Percentiles rank a stretch among this genome's conserved stretches.
Conservation (phyloP, 495 filamentous ascomycete species). For the Cryomyces antarcticus region DNA sequence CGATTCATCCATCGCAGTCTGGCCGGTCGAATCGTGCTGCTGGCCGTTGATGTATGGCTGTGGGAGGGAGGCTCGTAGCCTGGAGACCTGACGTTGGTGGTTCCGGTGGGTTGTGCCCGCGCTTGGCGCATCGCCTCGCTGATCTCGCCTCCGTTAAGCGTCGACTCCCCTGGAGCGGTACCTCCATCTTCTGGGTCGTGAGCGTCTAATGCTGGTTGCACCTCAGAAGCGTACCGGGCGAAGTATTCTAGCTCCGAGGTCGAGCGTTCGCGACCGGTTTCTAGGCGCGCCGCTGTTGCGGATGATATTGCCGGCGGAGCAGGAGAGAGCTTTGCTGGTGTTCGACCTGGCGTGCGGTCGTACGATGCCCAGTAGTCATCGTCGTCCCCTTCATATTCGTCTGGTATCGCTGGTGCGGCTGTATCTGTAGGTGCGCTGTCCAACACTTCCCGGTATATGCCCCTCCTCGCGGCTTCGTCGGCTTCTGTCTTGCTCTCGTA, state of each 20-base stretch:
- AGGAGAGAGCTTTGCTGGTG: constrained; percentile 48
- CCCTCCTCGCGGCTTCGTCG: constrained; percentile 23
- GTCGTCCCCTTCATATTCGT: constrained; percentile 45
- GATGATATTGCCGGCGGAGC: constrained; percentile 24
- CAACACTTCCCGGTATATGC: not conserved
- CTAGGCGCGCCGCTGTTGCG: constrained; percentile 15
- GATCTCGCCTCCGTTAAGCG: constrained; percentile 27
- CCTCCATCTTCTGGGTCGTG: constrained; percentile 41
- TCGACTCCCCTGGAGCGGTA: constrained; percentile 27
- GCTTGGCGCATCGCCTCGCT: not conserved
- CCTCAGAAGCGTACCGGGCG: constrained; percentile 55
- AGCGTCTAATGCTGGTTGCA: constrained; percentile 80
- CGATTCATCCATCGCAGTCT: not conserved
- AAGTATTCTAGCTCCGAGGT: constrained; percentile 58
- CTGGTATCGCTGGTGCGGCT: not conserved
- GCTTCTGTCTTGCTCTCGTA: constrained; percentile 31
- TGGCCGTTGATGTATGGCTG: no score
- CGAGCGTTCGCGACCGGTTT: constrained; percentile 16
- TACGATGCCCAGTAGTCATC: constrained; percentile 92
- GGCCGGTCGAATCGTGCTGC: not conserved
- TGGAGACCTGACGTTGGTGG: constrained; percentile 1
- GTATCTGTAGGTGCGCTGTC: constrained; percentile 1
- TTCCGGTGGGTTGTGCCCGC: constrained; percentile 4
- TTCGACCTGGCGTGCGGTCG: constrained; percentile 61
- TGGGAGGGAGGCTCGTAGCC: constrained; percentile 3